These are phyloP conservation scores for Monosporascus sp. DNA, from an alignment of 2,329 filamentous ascomycete species.

Conservation along the genomic window DNA sequence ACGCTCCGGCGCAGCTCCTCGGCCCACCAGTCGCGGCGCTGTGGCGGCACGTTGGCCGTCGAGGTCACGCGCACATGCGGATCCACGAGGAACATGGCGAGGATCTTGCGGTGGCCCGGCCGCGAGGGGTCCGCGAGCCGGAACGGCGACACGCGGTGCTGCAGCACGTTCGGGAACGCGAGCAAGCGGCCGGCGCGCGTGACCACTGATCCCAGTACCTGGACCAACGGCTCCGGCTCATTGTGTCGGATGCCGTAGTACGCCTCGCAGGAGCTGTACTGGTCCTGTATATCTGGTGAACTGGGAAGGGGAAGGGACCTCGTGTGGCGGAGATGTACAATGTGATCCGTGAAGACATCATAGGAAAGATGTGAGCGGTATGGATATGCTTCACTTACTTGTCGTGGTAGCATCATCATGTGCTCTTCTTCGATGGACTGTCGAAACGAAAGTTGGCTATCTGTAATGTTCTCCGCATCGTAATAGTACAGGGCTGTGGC, in stretches of 20 bases:
- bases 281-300: conserved; percentile 19
- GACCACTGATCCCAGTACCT: conserved; percentile 42
- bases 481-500: conserved; percentile 60
- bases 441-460: conserved; percentile 45
- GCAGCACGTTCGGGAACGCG: conserved; percentile 49
- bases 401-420: conserved; percentile 8
- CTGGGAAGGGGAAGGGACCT: too few species aligned
- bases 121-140: conserved; percentile 41
- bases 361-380: conserved; percentile 7
- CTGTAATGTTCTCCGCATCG: conserved; percentile 54
- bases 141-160: conserved; percentile 48
- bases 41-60: conserved; percentile 34
- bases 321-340: too few species aligned
- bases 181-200: conserved; percentile 44
- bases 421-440: conserved; percentile 31
- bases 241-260: conserved; percentile 29
- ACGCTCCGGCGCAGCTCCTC: conserved; percentile 8
- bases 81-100: conserved; percentile 56
- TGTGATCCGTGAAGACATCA: too few species aligned
- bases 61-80: conserved; percentile 45
- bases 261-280: conserved; percentile 28
- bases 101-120: conserved; percentile 50
- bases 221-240: conserved; percentile 29
- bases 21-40: conserved; percentile 32
- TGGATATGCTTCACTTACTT: not conserved